Percentiles rank a stretch among this genome's conserved stretches.
Conservation (phyloP, 345 rosid genomes). For the Conringia planisiliqua region DNA sequence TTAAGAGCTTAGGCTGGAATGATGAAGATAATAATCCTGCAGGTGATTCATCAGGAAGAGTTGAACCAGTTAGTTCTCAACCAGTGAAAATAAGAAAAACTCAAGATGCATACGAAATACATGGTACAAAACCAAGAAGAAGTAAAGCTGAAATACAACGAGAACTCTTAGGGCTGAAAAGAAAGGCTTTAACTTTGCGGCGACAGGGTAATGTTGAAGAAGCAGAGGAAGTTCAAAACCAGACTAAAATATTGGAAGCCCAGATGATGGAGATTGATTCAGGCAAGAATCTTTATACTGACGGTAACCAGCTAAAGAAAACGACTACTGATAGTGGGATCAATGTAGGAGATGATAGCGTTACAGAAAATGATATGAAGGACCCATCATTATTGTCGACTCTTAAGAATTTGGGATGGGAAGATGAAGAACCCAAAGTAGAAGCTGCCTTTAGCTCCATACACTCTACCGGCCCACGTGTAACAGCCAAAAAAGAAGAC, state of each 20-base stretch:
- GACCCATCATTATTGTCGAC: slow-evolving; percentile 50
- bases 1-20: slow-evolving; percentile 66
- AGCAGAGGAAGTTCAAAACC: slow-evolving; percentile 63
- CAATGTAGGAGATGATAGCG: slow-evolving; percentile 39
- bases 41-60: slow-evolving; percentile 19
- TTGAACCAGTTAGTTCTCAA: slow-evolving; percentile 26
- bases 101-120: slow-evolving; percentile 21
- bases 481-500: slow-evolving; percentile 23
- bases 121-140: slow-evolving; percentile 38
- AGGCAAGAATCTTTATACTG: slow-evolving; percentile 37
- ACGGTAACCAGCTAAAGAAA: slow-evolving; percentile 23
- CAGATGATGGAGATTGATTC: slow-evolving; percentile 58
- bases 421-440: slow-evolving; percentile 43
- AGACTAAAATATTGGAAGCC: slow-evolving; percentile 60
- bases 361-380: slow-evolving; percentile 59
- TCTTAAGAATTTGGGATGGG: slow-evolving; percentile 60
- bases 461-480: slow-evolving; percentile 19
- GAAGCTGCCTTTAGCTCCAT: slow-evolving; percentile 26
- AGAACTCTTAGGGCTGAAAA: slow-evolving; percentile 76
- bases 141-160: slow-evolving; percentile 79
- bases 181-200: slow-evolving; percentile 74
- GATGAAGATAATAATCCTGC: slow-evolving; percentile 43
- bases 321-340: slow-evolving; percentile 16
- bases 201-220: slow-evolving; percentile 73
- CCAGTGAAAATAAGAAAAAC: slow-evolving; percentile 21